phyloP scores from a whole-genome alignment of 177 flowering plant genomes.

The Telopea speciosissima region DNA sequence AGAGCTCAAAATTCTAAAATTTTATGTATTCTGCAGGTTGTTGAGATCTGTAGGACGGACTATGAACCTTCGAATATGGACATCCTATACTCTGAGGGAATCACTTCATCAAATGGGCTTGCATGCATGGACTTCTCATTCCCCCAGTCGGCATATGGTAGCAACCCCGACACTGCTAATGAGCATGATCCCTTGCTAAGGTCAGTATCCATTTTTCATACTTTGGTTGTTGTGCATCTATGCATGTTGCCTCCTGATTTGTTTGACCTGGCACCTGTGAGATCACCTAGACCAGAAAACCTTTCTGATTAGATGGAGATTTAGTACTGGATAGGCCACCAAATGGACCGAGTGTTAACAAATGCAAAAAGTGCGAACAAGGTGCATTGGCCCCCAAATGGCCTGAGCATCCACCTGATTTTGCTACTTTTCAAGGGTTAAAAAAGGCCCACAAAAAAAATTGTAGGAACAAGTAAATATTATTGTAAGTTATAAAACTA shows the following conservation, averaged over 20 bases:
- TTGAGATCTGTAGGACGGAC: conserved; percentile 61
- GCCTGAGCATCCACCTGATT: too few species aligned
- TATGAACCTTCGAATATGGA: conserved; percentile 86
- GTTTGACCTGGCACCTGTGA: background rate
- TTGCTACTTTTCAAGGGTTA: too few species aligned
- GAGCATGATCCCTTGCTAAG: conserved; percentile 67
- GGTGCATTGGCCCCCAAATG: background rate
- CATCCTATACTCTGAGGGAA: conserved; percentile 82
- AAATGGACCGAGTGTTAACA: background rate
- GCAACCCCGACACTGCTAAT: conserved; percentile 34
- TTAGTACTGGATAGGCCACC: background rate
- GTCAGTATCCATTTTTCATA: conserved; percentile 31
- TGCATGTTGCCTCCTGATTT: background rate
- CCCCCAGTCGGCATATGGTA: conserved; percentile 51
- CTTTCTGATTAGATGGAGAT: too few species aligned
- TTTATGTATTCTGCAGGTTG: conserved; percentile 44
- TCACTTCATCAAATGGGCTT: conserved; percentile 89
- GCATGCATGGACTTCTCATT: conserved; percentile 72
- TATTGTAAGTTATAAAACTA: too few species aligned
- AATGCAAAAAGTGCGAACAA: too few species aligned
- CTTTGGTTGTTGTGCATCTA: background rate
- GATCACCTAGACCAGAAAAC: background rate
- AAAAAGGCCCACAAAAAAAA: too few species aligned
- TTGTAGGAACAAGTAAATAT: too few species aligned
- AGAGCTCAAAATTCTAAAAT: background rate